Evolutionary conservation across 345 rosid genomes (phyloP), one percentile per base, ranked within the genome.

Genomic region (Lepidium sativum): DNA sequence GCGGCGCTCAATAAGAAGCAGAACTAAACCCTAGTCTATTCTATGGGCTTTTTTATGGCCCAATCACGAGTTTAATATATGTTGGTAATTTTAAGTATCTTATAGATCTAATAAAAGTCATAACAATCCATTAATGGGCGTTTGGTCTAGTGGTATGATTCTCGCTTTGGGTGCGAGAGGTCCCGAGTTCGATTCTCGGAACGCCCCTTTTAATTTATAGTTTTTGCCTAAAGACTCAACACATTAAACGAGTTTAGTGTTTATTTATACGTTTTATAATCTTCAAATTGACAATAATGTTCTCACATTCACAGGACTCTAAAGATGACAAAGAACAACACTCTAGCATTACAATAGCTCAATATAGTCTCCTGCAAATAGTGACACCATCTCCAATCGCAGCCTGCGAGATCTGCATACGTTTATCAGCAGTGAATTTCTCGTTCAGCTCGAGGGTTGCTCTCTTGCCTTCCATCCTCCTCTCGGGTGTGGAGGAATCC

Each of bases 121-220:
- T n/a, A n/a, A n/a, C n/a, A n/a, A n/a, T n/a, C n/a, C n/a, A n/a
- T n/a, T n/a, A n/a, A n/a, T n/a, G n/a, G n/a, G 88, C 86, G 82
- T 81, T 85, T 84, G 83, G 90, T 85, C 82, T 84, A 87, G 89
- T 85, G 87, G 92, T 78, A 84, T 79, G 86, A 86, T 85, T 83
- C 91, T 87, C 70, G 87, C 88, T 91, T 85, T 80, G 86, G 90
- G 91, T 82, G 89, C 81, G 80, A 88, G 90, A 83, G 85, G 89
- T 88, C 89, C 81, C 74, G 81, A 86, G 87, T 82, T 82, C 67
- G 73, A 79, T 87, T 85, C 89, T 81, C 82, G 77, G 82, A 83
- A 81, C 71, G 84, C 86, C 91, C 86, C 90, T 2, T 9, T 9
- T 1, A n/a, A n/a, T n/a, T n/a, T n/a, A n/a, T n/a, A n/a, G n/a